phyloP scores from a whole-genome alignment of 2,329 filamentous ascomycete species.

The Ceratocystis cubensis region DNA sequence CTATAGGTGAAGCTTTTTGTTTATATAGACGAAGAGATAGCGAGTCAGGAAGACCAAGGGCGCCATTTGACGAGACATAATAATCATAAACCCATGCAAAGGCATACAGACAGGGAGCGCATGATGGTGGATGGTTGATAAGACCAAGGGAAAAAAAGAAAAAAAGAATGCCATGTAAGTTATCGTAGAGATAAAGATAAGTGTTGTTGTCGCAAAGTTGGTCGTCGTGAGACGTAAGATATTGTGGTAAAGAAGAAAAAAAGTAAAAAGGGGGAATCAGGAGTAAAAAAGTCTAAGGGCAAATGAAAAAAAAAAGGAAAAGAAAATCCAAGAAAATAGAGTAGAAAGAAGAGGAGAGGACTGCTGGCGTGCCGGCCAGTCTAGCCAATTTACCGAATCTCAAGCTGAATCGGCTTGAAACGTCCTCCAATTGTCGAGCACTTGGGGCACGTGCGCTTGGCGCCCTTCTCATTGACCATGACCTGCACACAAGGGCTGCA shows the following conservation, averaged over 20 bases:
- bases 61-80: conserved; percentile 10
- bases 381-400: conserved; percentile 48
- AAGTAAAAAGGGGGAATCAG: conserved; percentile 16
- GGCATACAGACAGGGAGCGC: background rate
- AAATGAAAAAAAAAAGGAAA: conserved; percentile 21
- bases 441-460: conserved; percentile 62
- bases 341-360: background rate
- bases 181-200: background rate
- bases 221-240: conserved; percentile 18
- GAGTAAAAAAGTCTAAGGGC: conserved; percentile 13
- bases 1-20: too few relatives aligned
- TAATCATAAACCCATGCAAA: conserved; percentile 16
- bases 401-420: conserved; percentile 76
- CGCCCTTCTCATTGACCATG: conserved; percentile 62
- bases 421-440: conserved; percentile 67
- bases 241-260: conserved; percentile 5
- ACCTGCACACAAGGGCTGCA: conserved; percentile 80
- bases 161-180: background rate
- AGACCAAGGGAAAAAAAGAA: background rate
- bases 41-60: background rate
- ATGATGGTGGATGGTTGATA: background rate
- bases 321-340: background rate
- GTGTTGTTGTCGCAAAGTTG: conserved; percentile 3
- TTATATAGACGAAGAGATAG: too few relatives aligned
- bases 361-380: background rate